These are phyloP conservation scores for Pulveroboletus sp. DNA, from an alignment of 768 basidiomycete genomes.

Conservation along the genomic window DNA sequence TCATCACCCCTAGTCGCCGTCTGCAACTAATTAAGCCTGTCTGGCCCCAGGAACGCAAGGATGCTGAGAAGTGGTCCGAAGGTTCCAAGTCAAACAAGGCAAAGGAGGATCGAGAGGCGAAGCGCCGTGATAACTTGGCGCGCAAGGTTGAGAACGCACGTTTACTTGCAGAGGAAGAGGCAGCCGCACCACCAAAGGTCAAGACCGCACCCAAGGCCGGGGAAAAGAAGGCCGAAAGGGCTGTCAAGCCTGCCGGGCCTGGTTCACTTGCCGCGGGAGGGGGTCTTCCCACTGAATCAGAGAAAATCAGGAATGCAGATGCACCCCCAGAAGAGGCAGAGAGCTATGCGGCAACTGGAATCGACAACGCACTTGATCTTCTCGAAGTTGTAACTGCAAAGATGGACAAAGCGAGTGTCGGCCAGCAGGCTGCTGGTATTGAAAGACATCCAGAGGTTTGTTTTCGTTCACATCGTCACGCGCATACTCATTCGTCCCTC, in stretches of 20 bases:
- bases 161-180: constrained; percentile 86
- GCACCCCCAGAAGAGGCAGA: constrained; percentile 43
- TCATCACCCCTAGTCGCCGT: background rate
- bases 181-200: constrained; percentile 48
- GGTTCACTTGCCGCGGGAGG: constrained; percentile 80
- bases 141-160: constrained; percentile 85
- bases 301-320: constrained; percentile 21
- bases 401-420: constrained; percentile 89
- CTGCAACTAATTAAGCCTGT: constrained; percentile 3
- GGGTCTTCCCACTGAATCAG: constrained; percentile 29
- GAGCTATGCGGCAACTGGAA: constrained; percentile 77
- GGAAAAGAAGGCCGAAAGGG: constrained; percentile 50
- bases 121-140: constrained; percentile 73
- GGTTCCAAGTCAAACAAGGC: constrained; percentile 62
- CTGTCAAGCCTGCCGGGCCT: constrained; percentile 67
- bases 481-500: constrained; percentile 10
- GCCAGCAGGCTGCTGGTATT: constrained; percentile 78
- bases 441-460: constrained; percentile 90
- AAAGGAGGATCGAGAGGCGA: constrained; percentile 74
- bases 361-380: constrained; percentile 88
- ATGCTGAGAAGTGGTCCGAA: constrained; percentile 63
- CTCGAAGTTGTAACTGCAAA: constrained; percentile 86
- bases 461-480: constrained; percentile 4
- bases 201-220: constrained; percentile 64
- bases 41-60: constrained; percentile 58